Base-by-base conservation (phyloP, 2,329 filamentous ascomycete species). In the Epichloe glyceriae region DNA sequence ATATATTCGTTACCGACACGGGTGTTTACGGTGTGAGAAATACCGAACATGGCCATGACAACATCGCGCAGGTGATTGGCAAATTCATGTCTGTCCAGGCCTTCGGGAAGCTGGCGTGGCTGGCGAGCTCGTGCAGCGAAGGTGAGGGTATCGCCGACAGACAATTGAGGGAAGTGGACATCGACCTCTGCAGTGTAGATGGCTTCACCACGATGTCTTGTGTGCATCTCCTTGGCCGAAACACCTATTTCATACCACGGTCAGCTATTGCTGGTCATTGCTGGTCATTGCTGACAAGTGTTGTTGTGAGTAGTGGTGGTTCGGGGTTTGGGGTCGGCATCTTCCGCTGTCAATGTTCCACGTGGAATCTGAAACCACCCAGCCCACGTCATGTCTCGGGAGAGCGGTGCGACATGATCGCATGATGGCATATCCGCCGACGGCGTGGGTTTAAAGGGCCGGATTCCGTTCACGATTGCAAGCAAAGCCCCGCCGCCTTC, bases 181-280 rank as follows among this genome's bases (percentile, higher is more conserved):
- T 94, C 88, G 37, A 87, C 83, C 65, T 93, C 87, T 53, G 86
- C 86, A 0, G 86, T 90, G 68, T 93, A 93, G 64, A 93, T 90
- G 54, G 86, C 86, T 67, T 94, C 88, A 56, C 88, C 88, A 30
- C 86, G 82, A 69, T 91, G 89, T 54, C 78, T 73, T 11, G 78
- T 79, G 67, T 86, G 80, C 85, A 93, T 91, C 62, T 88, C 78
- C 61, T 86, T 69, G 51, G 86, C 76, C 3, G 78, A 71, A 60
- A 88, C 75, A 57, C 83, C 79, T 75, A 53, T 52, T 33, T 38
- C 38, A 26, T 14, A 20, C 26, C 38, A 51, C 57, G 37, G 50
- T 56, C 49, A 56, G 49, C 50, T 46, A 44, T 22, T 15, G n/a
- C 22, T 30, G 22, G 15, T 22, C 22, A 44, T 22, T 15, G n/a